A percentile compares a stretch with the other conserved stretches of the same genome.
Evolutionary conservation across 164 flowering plant species (phyloP).

Genomic region (Vitis amurensis): DNA sequence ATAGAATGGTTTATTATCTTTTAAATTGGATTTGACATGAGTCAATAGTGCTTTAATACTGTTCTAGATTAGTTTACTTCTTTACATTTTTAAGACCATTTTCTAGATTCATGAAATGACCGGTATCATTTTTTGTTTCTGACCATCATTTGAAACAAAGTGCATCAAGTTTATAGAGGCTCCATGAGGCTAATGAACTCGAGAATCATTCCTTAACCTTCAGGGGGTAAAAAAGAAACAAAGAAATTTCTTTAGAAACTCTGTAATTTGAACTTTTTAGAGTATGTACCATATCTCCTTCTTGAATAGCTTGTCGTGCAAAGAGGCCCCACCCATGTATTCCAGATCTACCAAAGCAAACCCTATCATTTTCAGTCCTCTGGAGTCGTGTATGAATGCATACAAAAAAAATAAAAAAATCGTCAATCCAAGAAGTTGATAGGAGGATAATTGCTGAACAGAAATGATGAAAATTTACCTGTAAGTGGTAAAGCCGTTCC

Average conservation of each 20-base stretch:
- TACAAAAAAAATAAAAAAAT: conserved; percentile 14
- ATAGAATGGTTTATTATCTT: no score
- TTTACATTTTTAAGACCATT: no score
- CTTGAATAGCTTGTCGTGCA: conserved; percentile 81
- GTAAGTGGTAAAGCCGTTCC: conserved; percentile 77
- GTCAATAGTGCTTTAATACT: no score
- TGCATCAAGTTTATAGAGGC: no score
- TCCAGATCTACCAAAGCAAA: conserved; percentile 93
- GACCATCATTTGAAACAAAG: no score
- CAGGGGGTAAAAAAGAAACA: not conserved
- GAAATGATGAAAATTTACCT: conserved; percentile 40
- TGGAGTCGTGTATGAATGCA: conserved; percentile 26
- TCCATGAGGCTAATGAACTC: no score
- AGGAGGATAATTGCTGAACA: conserved; percentile 3
- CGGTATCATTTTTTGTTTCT: no score
- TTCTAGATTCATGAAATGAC: no score
- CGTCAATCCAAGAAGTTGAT: not conserved
- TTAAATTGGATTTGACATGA: no score
- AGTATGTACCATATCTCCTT: conserved; percentile 89
- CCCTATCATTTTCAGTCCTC: conserved; percentile 77
- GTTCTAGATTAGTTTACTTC: no score
- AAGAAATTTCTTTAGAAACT: not conserved
- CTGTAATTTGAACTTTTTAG: no score
- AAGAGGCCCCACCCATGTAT: conserved; percentile 99
- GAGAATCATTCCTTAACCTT: not conserved